Base-by-base conservation (phyloP, 2,329 filamentous ascomycete genomes). In the Tolypocladium ovalisporum region DNA sequence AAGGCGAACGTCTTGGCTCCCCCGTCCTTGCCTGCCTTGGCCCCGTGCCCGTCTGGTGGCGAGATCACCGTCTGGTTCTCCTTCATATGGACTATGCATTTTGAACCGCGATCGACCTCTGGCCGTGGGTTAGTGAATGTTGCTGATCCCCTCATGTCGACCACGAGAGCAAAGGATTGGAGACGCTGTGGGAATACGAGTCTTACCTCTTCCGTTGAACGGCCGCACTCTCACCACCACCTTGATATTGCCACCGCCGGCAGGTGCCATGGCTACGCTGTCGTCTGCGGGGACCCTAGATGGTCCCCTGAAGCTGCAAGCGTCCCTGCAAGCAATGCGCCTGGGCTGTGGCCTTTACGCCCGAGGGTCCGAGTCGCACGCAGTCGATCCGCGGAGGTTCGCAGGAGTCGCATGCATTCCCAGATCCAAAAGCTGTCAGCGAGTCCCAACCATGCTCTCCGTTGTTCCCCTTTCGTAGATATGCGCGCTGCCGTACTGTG, bases 21-120 rank as follows among this genome's bases (percentile, higher is more conserved):
- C 54, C 83, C 79, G 59, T 87, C 85, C 71, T 92, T 91, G 56
- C 75, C 79, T 37, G 80, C 80, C 70, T 94, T 94, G 59, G 71
- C 73, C 62, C 76, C 73, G 65, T 78, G 74, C 65, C 85, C 82
- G 37, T 84, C 77, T 15, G 93, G 90, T 57, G 88, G 84, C 34
- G 80, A 84, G 62, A 99, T 83, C 69, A 96, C 77, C 57, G 94
- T 99, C 77, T 99, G 94, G 74, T 84, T 85, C 64, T 83, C 89
- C 79, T 94, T 89, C 94, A 99, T 99, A 67, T 93, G 88, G 62
- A 99, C 89, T 67, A 99, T 95, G 79, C 92, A 96, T 92, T 89
- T 91, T 81, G 94, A 87, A 66, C 87, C 85, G 70, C 95, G 85
- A 64, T 96, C 93, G 69, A 87, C 87, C 82, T 97, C 90, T 96